Base-by-base conservation (phyloP, 148 eudicot genomes). In the Rhododendron mucronatum region DNA sequence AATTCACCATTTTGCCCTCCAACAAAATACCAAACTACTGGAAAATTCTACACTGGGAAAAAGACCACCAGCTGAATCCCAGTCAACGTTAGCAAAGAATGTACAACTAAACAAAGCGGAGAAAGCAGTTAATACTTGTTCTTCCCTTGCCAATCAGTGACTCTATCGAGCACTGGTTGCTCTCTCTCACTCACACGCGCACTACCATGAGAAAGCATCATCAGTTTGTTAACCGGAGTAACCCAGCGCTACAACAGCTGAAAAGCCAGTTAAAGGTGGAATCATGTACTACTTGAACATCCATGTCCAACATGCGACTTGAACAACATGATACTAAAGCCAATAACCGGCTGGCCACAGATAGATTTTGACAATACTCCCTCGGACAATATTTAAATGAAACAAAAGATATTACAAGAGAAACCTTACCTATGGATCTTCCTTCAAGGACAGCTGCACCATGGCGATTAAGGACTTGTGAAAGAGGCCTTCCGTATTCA, bases 371-470 rank as follows among this genome's bases (percentile, higher is more conserved):
- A 50, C 20, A 50, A 79, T 2, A 78, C 81, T 47, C 33, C 44
- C 44, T 45, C 16, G 14, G 81, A 15, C 33, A 45, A 44, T 23
- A 3, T 45, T 45, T 44, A 6, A 28, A 28, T 51, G 69, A 61
- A 81, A 81, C 23, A 81, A 26, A 51, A 81, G 44, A 81, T 18
- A 81, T 39, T 55, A 18, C 67, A 81, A 20, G 0, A 12, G 45
- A 23, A 65, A 67, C 84, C 94, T 89, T 85, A 95, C 99, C 98
- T 85, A 95, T 87, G 75, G 92, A 78, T 91, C 98, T 93, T 86
- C 99, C 99, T 90, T 95, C 96, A 67, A 95, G 98, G 86, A 97
- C 99, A 88, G 93, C 99, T 59, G 96, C 98, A 80, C 98, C 95
- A 86, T 97, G 99, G 63, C 96, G 95, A 84, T 97, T 97, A 69